Evolutionary conservation across 2,329 filamentous ascomycete species (phyloP).

Genomic region (Graphilbum fragrans): DNA sequence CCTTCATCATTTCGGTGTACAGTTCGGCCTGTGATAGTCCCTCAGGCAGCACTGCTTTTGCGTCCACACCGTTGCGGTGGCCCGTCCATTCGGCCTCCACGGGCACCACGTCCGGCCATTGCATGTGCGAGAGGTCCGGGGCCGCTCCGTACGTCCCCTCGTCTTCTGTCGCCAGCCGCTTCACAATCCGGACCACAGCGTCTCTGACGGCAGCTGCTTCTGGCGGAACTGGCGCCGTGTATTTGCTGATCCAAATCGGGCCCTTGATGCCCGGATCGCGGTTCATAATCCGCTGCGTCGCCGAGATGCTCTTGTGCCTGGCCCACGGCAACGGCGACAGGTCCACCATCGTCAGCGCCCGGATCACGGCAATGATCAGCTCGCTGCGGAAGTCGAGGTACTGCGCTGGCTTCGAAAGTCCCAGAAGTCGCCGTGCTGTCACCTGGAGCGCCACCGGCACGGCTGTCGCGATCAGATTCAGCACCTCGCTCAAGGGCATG

Average conservation of each 20-base stretch:
- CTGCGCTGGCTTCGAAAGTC: slow-evolving; percentile 54
- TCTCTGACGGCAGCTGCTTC: slow-evolving; percentile 39
- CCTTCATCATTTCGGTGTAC: slow-evolving; percentile 55
- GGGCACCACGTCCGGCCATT: slow-evolving; percentile 37
- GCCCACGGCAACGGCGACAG: no score
- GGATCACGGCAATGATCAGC: slow-evolving; percentile 59
- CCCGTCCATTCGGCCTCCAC: slow-evolving; percentile 70
- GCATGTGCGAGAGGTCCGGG: slow-evolving; percentile 12
- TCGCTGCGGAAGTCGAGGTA: slow-evolving; percentile 73
- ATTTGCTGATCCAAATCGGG: slow-evolving; percentile 68
- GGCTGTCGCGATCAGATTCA: slow-evolving; percentile 2
- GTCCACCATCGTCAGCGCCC: slow-evolving; percentile 32
- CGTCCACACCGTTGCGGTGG: slow-evolving; percentile 42
- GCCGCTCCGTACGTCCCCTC: not conserved
- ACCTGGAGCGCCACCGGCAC: slow-evolving; percentile 52
- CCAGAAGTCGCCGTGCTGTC: slow-evolving; percentile 50
- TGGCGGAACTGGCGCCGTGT: slow-evolving; percentile 48
- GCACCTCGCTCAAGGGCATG: slow-evolving; percentile 28
- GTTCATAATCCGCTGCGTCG: slow-evolving; percentile 50
- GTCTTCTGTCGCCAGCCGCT: slow-evolving; percentile 18
- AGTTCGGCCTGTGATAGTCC: slow-evolving; percentile 49
- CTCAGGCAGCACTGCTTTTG: slow-evolving; percentile 34
- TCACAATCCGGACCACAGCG: slow-evolving; percentile 44
- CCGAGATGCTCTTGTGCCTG: slow-evolving; percentile 42
- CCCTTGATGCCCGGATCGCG: slow-evolving; percentile 62